Percentiles rank a stretch among this genome's conserved stretches.
phyloP scores from a whole-genome alignment of 2,329 filamentous ascomycete genomes.

The Onygenales sp. region DNA sequence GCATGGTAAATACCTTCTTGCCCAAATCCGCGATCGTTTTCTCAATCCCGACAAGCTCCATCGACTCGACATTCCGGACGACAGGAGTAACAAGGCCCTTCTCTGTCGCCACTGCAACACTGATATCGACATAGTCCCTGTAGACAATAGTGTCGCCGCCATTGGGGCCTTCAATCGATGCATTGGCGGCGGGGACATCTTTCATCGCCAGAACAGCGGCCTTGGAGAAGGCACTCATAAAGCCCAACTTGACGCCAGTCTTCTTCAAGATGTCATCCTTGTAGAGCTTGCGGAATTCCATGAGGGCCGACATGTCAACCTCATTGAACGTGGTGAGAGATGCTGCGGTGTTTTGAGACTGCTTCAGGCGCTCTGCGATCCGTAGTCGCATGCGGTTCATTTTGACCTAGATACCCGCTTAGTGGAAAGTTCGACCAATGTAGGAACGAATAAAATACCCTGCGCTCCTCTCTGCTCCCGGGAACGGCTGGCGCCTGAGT shows the following conservation, averaged over 20 bases:
- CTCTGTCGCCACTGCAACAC: slow-evolving; percentile 91
- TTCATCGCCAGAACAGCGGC: slow-evolving; percentile 87
- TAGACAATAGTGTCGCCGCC: slow-evolving; percentile 97
- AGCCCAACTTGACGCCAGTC: slow-evolving; percentile 95
- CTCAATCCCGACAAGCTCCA: slow-evolving; percentile 86
- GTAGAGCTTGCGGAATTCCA: slow-evolving; percentile 95
- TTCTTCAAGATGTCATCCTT: slow-evolving; percentile 96
- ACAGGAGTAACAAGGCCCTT: slow-evolving; percentile 96
- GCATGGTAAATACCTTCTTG: slow-evolving; percentile 60
- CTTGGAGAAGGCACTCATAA: slow-evolving; percentile 95
- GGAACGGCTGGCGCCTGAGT: slow-evolving; percentile 29
- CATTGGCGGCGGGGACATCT: slow-evolving; percentile 89
- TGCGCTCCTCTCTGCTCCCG: slow-evolving; percentile 76
- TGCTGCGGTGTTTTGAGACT: slow-evolving; percentile 96
- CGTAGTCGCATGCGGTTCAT: slow-evolving; percentile 99
- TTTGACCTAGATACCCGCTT: slow-evolving; percentile 59
- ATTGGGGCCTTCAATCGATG: slow-evolving; percentile 90
- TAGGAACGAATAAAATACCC: slow-evolving; percentile 45
- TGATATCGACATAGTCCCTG: slow-evolving; percentile 95
- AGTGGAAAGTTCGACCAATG: not conserved
- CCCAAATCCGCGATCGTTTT: slow-evolving; percentile 85
- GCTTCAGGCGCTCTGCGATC: slow-evolving; percentile 95
- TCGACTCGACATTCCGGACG: slow-evolving; percentile 79
- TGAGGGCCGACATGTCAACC: slow-evolving; percentile 95
- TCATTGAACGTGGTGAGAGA: slow-evolving; percentile 98